Percentiles rank a stretch among this genome's conserved stretches.
phyloP scores from a whole-genome alignment of 1,284 basidiomycete species.

The Trichosporon faecale region DNA sequence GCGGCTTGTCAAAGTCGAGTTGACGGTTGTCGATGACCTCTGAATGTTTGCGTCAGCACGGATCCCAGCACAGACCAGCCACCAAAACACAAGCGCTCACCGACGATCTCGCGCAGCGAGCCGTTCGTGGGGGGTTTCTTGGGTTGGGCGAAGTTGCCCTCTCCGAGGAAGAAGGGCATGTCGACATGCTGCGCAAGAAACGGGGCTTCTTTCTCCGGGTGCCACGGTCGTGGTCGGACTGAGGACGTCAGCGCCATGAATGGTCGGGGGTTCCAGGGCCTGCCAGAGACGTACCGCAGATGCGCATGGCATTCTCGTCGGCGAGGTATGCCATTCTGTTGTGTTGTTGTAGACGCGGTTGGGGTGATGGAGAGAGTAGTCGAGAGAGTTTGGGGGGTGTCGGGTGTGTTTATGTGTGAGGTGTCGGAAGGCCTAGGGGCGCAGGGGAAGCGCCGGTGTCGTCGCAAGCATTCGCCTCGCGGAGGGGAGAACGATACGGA shows the following conservation, averaged over 20 bases:
- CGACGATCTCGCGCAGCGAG: slow-evolving; percentile 49
- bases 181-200: slow-evolving; percentile 64
- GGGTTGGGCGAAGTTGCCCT: slow-evolving; percentile 67
- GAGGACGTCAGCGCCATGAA: slow-evolving; percentile 15
- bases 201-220: slow-evolving; percentile 68
- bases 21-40: slow-evolving; percentile 56
- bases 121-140: slow-evolving; percentile 31
- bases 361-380: slow-evolving; percentile 23
- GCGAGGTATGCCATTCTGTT: slow-evolving; percentile 25
- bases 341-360: background rate
- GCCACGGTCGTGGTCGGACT: slow-evolving; percentile 90
- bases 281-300: slow-evolving; percentile 19
- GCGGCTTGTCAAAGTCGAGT: slow-evolving; percentile 91
- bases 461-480: slow-evolving; percentile 10
- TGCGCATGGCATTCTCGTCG: slow-evolving; percentile 30
- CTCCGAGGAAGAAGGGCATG: slow-evolving; percentile 67
- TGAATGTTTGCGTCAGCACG: slow-evolving; percentile 22
- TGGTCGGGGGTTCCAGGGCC: background rate
- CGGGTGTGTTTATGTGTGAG: background rate
- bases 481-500: background rate
- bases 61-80: background rate
- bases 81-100: slow-evolving; percentile 31
- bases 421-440: slow-evolving; percentile 4
- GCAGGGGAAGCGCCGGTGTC: slow-evolving; percentile 10
- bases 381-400: background rate